These are phyloP conservation scores for Nakazawaea peltata DNA, from an alignment of 805 yeast genomes.

Conservation along the genomic window DNA sequence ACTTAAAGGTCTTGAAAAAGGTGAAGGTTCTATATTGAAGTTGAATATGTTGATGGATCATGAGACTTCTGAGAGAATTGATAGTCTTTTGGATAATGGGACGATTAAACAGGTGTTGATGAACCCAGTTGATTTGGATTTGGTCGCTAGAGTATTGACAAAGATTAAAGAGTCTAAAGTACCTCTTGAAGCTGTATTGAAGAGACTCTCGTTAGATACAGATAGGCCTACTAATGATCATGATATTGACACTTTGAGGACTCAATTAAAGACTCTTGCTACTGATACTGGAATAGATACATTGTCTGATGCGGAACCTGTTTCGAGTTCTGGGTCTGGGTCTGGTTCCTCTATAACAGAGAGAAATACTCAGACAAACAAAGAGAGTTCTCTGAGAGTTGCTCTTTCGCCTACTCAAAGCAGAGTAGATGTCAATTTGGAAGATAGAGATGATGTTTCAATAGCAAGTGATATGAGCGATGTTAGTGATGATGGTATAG, in stretches of 20 bases:
- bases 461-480: background rate
- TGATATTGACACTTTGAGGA: background rate
- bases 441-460: background rate
- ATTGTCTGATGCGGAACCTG: background rate
- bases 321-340: background rate
- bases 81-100: constrained; percentile 12
- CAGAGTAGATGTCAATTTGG: background rate
- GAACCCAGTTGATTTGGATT: constrained; percentile 28
- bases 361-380: constrained; percentile 3
- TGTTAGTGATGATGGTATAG: background rate
- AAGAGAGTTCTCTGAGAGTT: background rate
- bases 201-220: background rate
- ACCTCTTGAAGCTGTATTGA: constrained; percentile 25
- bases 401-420: background rate
- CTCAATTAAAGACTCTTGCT: constrained; percentile 1
- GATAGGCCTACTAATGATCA: background rate
- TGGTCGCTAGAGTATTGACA: constrained; percentile 28
- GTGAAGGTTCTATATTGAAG: constrained; percentile 34
- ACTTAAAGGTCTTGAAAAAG: constrained; percentile 26
- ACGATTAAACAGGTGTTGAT: constrained; percentile 26
- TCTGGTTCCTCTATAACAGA: constrained; percentile 4
- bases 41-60: constrained; percentile 11
- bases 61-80: constrained; percentile 3
- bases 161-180: constrained; percentile 32
- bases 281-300: background rate